phyloP scores from a whole-genome alignment of 208 protist species.

The Trypanosoma congolense region DNA sequence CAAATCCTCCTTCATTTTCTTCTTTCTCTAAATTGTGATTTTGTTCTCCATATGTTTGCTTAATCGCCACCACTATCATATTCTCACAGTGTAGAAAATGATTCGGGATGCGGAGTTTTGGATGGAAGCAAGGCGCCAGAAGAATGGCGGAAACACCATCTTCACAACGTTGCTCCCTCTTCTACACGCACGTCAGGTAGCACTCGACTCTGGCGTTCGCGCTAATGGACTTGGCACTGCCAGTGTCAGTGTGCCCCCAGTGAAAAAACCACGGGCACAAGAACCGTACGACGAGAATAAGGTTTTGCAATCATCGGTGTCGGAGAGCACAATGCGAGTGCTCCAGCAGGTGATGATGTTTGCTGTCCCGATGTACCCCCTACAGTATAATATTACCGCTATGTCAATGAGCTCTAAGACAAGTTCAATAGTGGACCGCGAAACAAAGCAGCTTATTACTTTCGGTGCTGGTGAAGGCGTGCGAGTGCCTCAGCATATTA shows the following conservation, averaged over 20 bases:
- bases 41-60: too few species aligned
- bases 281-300: slow-evolving; percentile 25
- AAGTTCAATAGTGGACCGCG: slow-evolving; percentile 76
- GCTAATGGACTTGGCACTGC: slow-evolving; percentile 7
- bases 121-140: slow-evolving; percentile 57
- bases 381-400: slow-evolving; percentile 82
- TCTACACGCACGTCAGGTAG: slow-evolving; percentile 53
- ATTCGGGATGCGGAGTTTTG: slow-evolving; percentile 86
- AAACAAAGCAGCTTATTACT: slow-evolving; percentile 68
- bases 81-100: slow-evolving; percentile 29
- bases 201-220: slow-evolving; percentile 38
- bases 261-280: not conserved
- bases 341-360: slow-evolving; percentile 87
- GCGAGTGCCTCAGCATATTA: slow-evolving; percentile 70
- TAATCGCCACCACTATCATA: too few species aligned
- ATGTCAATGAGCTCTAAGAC: slow-evolving; percentile 87
- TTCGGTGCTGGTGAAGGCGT: slow-evolving; percentile 73
- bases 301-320: slow-evolving; percentile 18
- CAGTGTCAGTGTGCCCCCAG: not conserved
- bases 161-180: slow-evolving; percentile 65
- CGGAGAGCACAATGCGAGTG: slow-evolving; percentile 54
- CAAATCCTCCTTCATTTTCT: too few species aligned
- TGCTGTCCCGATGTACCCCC: slow-evolving; percentile 67
- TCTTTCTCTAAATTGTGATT: too few species aligned
- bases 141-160: slow-evolving; percentile 52